Conservation (phyloP, 116 monocot species). For the Cymodocea nodosa region DNA sequence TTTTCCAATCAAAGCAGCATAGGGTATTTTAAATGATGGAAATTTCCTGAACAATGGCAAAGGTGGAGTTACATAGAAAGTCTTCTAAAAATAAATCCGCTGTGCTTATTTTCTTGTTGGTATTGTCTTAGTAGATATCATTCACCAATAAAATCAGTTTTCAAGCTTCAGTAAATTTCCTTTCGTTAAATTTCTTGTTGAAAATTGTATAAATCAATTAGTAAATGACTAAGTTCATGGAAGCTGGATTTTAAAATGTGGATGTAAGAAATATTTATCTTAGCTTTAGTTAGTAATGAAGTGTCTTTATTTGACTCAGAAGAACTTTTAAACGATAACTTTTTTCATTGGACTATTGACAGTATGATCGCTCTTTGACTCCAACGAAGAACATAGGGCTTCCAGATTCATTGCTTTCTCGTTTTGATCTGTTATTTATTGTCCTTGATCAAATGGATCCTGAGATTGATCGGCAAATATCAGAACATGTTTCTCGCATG, state of each 20-base stretch:
- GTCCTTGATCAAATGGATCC: constrained; percentile 99
- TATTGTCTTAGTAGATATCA: too few species aligned
- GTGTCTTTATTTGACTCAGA: background rate
- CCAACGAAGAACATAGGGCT: constrained; percentile 98
- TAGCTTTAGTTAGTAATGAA: background rate
- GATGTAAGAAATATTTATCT: background rate
- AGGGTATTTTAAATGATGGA: too few species aligned
- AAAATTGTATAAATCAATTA: too few species aligned
- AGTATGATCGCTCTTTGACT: constrained; percentile 96
- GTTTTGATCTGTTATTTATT: constrained; percentile 95
- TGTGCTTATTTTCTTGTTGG: too few species aligned
- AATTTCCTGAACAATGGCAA: too few species aligned
- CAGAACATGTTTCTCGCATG: constrained; percentile 91
- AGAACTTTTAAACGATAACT: background rate
- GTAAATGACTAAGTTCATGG: background rate
- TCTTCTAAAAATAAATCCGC: too few species aligned
- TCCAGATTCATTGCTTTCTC: constrained; percentile 97
- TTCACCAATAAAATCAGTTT: too few species aligned
- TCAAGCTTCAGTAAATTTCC: too few species aligned
- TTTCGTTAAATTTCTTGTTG: too few species aligned
- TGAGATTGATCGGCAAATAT: constrained; percentile 80
- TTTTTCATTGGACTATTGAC: background rate
- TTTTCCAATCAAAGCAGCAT: too few species aligned
- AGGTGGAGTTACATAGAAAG: too few species aligned
- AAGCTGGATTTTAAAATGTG: background rate